These are phyloP conservation scores for Delonix regia DNA, from an alignment of 306 rosid species.

Conservation along the genomic window DNA sequence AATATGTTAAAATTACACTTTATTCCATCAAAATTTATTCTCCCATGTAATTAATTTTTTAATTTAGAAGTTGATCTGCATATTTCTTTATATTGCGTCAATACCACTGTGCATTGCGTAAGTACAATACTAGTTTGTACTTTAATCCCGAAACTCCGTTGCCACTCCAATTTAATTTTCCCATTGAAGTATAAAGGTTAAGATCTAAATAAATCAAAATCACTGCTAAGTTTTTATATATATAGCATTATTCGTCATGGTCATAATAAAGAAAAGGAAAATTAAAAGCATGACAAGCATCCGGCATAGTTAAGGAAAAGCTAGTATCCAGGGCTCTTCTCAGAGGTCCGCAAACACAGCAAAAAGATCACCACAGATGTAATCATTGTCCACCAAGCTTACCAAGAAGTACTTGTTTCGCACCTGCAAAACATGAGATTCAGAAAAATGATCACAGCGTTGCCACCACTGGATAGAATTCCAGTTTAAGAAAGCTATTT, in stretches of 20 bases:
- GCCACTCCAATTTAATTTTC: conserved; percentile 10
- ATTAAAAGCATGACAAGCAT: conserved; percentile 21
- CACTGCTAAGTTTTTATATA: not conserved
- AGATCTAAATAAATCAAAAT: not conserved
- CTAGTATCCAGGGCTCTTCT: conserved; percentile 27
- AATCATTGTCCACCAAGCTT: conserved; percentile 95
- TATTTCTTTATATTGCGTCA: no score
- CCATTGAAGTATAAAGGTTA: not conserved
- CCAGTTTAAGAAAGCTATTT: not conserved
- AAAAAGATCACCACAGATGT: conserved; percentile 68
- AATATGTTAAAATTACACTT: no score
- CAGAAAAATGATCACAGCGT: conserved; percentile 2
- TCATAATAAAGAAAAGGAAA: not conserved
- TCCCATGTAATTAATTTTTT: no score
- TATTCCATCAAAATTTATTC: no score
- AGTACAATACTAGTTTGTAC: not conserved
- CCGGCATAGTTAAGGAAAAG: conserved; percentile 8
- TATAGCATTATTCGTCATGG: conserved; percentile 5
- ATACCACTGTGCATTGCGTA: not conserved
- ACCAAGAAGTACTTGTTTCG: conserved; percentile 78
- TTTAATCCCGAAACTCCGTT: conserved; percentile 16
- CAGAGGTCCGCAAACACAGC: conserved; percentile 65
- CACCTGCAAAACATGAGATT: conserved; percentile 59
- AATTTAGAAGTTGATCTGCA: no score
- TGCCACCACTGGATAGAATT: not conserved